These are phyloP conservation scores for Cytospora leucostoma DNA, from an alignment of 2,329 filamentous ascomycete genomes.

Conservation along the genomic window DNA sequence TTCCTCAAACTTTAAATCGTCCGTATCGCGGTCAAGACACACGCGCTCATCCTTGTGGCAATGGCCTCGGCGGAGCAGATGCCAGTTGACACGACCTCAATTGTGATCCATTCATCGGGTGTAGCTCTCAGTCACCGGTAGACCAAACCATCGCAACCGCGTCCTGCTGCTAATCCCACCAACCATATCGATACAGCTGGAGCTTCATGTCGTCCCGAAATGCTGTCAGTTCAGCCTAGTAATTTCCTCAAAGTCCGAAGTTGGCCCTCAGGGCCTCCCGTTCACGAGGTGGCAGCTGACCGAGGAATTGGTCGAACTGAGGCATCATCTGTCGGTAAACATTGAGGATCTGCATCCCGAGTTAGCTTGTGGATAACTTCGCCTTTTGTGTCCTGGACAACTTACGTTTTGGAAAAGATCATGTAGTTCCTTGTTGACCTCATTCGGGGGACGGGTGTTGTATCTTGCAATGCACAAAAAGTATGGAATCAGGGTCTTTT, in stretches of 20 bases:
- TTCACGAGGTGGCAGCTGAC: slow-evolving; percentile 51
- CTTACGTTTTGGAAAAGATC: slow-evolving; percentile 76
- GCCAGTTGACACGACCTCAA: neutral
- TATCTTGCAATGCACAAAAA: slow-evolving; percentile 83
- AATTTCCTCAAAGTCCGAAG: slow-evolving; percentile 40
- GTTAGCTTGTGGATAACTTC: slow-evolving; percentile 32
- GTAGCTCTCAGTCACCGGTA: neutral
- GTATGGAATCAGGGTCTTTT: slow-evolving; percentile 78
- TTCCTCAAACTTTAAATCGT: neutral
- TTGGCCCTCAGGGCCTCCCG: slow-evolving; percentile 50
- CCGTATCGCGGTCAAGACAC: neutral
- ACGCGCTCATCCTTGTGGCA: neutral
- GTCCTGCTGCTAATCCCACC: slow-evolving; percentile 1
- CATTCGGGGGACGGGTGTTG: slow-evolving; percentile 61
- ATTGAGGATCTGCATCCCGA: slow-evolving; percentile 44
- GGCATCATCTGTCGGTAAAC: slow-evolving; percentile 62
- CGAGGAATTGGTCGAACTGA: slow-evolving; percentile 57
- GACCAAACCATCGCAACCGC: neutral
- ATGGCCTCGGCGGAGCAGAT: neutral
- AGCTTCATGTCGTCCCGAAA: neutral
- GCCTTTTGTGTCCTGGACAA: slow-evolving; percentile 16
- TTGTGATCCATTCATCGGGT: neutral
- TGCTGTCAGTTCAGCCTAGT: neutral
- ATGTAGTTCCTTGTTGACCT: slow-evolving; percentile 65
- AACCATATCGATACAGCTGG: neutral